Evolutionary conservation across 805 yeast species (phyloP), one percentile per base, ranked within the genome.

Genomic region (Diddensiella transvaalensis): DNA sequence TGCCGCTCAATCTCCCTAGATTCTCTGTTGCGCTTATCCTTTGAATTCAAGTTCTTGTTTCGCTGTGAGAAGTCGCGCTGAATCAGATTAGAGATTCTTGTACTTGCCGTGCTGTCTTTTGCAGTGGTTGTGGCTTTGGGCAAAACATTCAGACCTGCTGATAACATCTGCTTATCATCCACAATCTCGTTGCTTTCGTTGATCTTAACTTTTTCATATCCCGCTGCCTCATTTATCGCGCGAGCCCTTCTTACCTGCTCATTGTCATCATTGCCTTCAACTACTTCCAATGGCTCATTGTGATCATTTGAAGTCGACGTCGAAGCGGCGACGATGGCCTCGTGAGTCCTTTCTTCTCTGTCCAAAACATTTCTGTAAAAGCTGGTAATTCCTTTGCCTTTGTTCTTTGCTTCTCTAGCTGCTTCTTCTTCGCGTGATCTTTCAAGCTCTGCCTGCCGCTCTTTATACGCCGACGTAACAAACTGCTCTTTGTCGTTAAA

Each of bases 381-480:
- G 11, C 44, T 35, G n/a, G 41, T 23, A 52, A 58, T 45, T 15
- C 53, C 56, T 8, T 36, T 15, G 11, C 38, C 40, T 8, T 43
- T 47, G 23, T 10, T 46, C 30, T 15, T 38, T 44, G 26, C 36
- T 40, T 24, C 52, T 30, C 53, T 55, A 13, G 52, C 54, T 38
- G 60, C 61, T 13, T 56, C 56, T 17, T 22, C 40, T 23, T 51
- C 44, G 11, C 48, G 47, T 42, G 42, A 49, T 45, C 43, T 50
- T 30, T 60, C 60, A 19, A 63, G 47, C 40, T 61, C 69, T 33
- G 64, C 63, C 52, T 68, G 70, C 46, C 68, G 68, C 36, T 60
- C 60, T 54, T 70, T 68, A 56, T 79, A 81, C 0, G 74, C 73
- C 1, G 67, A 60, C 1, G 82, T 74, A 6, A 78, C 75, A 62